Evolutionary conservation across 345 rosid species (phyloP).

Genomic region (Jatropha curcas): DNA sequence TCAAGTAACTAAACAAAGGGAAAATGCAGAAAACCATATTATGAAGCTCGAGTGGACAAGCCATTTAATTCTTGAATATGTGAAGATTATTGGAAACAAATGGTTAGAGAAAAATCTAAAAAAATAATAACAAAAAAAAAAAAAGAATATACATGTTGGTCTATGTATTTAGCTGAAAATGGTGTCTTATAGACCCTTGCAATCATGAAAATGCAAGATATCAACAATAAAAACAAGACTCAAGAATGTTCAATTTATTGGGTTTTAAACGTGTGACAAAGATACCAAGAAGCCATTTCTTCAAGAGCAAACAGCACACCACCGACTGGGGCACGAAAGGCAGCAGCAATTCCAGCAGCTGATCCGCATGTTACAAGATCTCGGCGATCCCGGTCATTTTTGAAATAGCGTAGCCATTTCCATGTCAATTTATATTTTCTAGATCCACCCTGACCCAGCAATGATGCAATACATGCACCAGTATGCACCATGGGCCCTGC

Average conservation of each 20-base stretch:
- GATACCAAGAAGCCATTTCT: constrained; percentile 96
- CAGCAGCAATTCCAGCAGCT: constrained; percentile 94
- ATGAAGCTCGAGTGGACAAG: neutral
- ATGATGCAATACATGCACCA: constrained; percentile 88
- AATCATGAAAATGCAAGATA: neutral
- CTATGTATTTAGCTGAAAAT: neutral
- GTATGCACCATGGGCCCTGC: constrained; percentile 98
- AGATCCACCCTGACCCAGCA: constrained; percentile 94
- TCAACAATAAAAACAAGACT: neutral
- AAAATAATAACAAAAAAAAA: too few species aligned
- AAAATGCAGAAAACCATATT: neutral
- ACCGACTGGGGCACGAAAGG: constrained; percentile 93
- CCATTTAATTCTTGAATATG: neutral
- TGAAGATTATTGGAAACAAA: neutral
- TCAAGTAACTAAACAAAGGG: neutral
- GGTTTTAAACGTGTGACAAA: constrained; percentile 2
- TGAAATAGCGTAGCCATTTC: constrained; percentile 79
- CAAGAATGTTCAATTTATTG: neutral
- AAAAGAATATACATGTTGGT: neutral
- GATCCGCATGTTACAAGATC: constrained; percentile 95
- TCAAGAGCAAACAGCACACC: constrained; percentile 89
- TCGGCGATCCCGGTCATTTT: constrained; percentile 82
- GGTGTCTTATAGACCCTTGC: neutral
- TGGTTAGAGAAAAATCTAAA: too few species aligned
- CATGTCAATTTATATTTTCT: constrained; percentile 69